Evolutionary conservation across 2,329 filamentous ascomycete species (phyloP), one percentile per base, ranked within the genome.

Genomic region (Elsinoe fawcettii): DNA sequence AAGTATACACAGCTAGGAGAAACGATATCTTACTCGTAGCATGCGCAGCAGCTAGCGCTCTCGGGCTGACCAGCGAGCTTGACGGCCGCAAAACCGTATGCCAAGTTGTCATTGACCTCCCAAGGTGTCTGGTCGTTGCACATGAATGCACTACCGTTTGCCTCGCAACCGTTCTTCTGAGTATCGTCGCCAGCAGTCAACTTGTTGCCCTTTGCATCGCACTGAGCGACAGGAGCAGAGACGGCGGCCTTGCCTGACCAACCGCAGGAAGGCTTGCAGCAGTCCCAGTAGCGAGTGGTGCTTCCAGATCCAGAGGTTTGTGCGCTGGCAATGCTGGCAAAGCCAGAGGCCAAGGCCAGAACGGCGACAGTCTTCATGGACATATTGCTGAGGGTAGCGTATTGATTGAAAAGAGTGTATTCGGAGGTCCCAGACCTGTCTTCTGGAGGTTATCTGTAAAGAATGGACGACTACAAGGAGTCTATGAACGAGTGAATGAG

Each of bases 191-290:
- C 54, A 37, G 37, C 39, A 37, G 71, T 72, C 49, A 86, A 69
- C 3, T 77, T 78, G 58, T 76, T 75, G 72, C 84, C 79, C 62
- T 76, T 71, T 61, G 72, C 75, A 65, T 78, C 72, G 69, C 82
- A 85, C 34, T 79, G 78, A 16, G 71, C 69, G 34, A 83, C 78
- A 12, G 81, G 77, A 51, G 67, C 66, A 58, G 70, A 72, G 67
- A 82, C 75, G 39, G 73, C 60, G 12, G 78, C 80, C 68, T 86
- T 86, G 56, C 70, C 75, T 11, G 74, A 67, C 83, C 83, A 77
- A 2, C 76, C 75, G 67, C 84, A 87, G 18, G 81, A 84, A 22
- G 83, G 80, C 74, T 88, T 88, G 74, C 84, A 87, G 74, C 85
- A 87, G 68, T 87, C 84, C 79, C 80, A 72, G 63, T 71, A 71